Percentiles rank a stretch among this genome's conserved stretches.
Evolutionary conservation across 331 rosid genomes (phyloP).

Genomic region (Dryas integrifolia): DNA sequence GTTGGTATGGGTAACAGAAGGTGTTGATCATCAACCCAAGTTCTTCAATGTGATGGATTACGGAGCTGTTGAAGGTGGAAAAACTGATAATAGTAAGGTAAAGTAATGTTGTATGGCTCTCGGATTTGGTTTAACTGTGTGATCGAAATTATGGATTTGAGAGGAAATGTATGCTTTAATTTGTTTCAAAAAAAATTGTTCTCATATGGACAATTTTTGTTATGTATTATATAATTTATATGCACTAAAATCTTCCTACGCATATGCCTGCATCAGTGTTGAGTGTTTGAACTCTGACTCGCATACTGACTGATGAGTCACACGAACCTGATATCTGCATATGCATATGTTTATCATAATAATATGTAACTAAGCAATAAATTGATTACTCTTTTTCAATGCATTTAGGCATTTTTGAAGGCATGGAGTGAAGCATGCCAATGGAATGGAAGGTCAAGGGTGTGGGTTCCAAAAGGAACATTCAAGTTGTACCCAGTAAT

Average conservation of each 20-base stretch:
- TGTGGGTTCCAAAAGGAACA: conserved; percentile 34
- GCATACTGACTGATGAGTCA: no score
- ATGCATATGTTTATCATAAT: no score
- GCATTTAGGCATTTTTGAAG: conserved; percentile 30
- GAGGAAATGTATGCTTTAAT: no score
- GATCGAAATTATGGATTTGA: no score
- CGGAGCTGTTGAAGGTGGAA: conserved; percentile 30
- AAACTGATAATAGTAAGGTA: conserved; percentile 38
- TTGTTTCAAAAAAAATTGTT: no score
- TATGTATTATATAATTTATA: no score
- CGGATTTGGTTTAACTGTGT: background rate
- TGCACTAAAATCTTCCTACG: no score
- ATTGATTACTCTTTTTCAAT: background rate
- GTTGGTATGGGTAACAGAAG: conserved; percentile 15
- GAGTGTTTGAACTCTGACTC: no score
- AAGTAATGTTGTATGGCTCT: no score
- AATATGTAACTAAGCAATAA: background rate
- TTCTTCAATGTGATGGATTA: conserved; percentile 32
- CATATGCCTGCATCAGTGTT: no score
- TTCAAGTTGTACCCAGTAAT: conserved; percentile 23
- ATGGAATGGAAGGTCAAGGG: conserved; percentile 36
- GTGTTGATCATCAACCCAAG: background rate
- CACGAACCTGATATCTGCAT: no score
- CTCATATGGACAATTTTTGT: no score
- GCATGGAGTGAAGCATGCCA: conserved; percentile 41